phyloP scores from a whole-genome alignment of 225 moss, liverwort and hornwort species.

The Bryoerythrophyllum caledonicum region DNA sequence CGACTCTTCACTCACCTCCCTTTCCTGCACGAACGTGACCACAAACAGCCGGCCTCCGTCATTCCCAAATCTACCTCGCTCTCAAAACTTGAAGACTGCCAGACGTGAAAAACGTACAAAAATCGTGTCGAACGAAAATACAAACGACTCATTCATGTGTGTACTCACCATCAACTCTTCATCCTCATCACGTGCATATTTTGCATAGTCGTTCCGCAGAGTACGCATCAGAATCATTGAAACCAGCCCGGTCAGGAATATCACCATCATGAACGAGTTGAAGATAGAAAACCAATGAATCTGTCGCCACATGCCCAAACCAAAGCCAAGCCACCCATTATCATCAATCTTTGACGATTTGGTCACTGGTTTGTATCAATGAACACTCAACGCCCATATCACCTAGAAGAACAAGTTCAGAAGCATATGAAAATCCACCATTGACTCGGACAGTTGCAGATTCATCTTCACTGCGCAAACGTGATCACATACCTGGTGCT shows the following conservation, averaged over 20 bases:
- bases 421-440: not conserved
- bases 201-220: conserved; percentile 96
- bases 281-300: conserved; percentile 99
- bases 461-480: not conserved
- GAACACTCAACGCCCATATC: not conserved
- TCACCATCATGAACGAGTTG: conserved; percentile 99
- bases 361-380: not conserved
- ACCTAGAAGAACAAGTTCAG: not conserved
- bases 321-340: conserved; percentile 16
- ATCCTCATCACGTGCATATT: conserved; percentile 97
- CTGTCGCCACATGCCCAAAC: conserved; percentile 42
- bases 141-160: not conserved
- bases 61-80: not conserved
- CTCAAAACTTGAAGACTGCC: not conserved
- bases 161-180: conserved; percentile 93
- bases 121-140: not conserved
- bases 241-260: conserved; percentile 95
- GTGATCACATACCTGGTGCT: conserved; percentile 83
- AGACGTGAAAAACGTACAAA: no score
- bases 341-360: no score
- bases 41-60: not conserved
- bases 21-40: conserved; percentile 61
- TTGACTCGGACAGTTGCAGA: not conserved
- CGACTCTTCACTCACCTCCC: conserved; percentile 97
- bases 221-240: conserved; percentile 99